Base-by-base conservation (phyloP, 2,329 filamentous ascomycete genomes). In the Diaporthe ilicicola region DNA sequence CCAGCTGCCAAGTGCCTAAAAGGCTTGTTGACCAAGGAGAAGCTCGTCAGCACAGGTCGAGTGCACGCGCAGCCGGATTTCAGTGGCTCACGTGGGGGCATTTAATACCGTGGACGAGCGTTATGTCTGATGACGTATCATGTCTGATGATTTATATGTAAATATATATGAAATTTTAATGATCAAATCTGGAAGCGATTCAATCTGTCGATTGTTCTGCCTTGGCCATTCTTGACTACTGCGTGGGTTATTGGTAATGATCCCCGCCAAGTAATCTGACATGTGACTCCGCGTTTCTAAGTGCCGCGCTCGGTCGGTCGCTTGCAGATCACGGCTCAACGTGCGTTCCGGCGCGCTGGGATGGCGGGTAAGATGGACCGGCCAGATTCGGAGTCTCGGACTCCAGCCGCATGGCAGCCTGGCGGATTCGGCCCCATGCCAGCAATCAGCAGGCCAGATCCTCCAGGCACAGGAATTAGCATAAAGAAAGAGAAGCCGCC, bases 351-450 rank as follows among this genome's bases (percentile, higher is more conserved):
- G 3, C 59, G 42, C 27, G 59, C 48, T n/a, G 22, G 59, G 27
- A 22, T 62, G 13, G 42, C 46, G 59, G n/a, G n/a, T 32, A 61
- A 46, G 59, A 29, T 34, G 32, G 5, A 7, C 17, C 42, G 66
- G 66, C n/a, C 42, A 29, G 66, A 37, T 42, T 68, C 66, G 53
- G 66, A 39, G n/a, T 68, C 39, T 42, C 66, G 66, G 53, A 68
- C 65, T 59, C 42, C 42, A 27, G 12, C 19, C 10, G 17, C 19
- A 64, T 17, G 44, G 44, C 59, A 50, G 44, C 29, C 9, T 10
- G 44, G 8, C 17, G 5, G 7, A 32, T 19, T 17, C 1, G 34
- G 27, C 15, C 6, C 27, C 17, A 19, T n/a, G 4, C 13, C 13
- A 55, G 22, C 37, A 19, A 34, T 27, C 51, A 15, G 9, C 51